Percentiles rank a stretch among this genome's conserved stretches.
These are phyloP conservation scores for Ceratorhiza oryzae-sativae DNA, from an alignment of 1,284 basidiomycete species.

Conservation along the genomic window DNA sequence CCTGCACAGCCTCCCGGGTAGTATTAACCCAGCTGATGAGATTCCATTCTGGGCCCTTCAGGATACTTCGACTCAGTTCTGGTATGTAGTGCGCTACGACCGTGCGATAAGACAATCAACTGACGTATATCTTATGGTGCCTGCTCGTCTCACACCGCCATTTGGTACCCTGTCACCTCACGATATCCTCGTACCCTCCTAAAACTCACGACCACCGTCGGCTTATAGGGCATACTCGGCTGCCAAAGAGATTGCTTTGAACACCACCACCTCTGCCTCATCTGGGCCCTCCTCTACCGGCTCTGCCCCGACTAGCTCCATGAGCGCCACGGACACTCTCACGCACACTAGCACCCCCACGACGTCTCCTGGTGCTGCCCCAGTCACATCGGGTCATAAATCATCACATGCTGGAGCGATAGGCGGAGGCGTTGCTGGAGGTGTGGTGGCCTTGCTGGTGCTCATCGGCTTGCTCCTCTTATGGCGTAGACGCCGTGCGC, in stretches of 20 bases:
- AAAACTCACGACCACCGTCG: not conserved
- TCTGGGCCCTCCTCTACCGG: not conserved
- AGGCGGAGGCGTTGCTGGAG: constrained; percentile 32
- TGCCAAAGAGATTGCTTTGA: not conserved
- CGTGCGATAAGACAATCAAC: constrained; percentile 7
- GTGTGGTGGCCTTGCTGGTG: constrained; percentile 16
- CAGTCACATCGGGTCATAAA: constrained; percentile 11
- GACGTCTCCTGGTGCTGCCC: not conserved
- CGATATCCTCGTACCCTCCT: constrained; percentile 7
- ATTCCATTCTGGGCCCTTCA: constrained; percentile 24
- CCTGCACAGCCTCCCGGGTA: constrained; percentile 33
- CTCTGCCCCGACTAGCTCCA: not conserved
- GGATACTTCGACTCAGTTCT: constrained; percentile 31
- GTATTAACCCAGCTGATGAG: not conserved
- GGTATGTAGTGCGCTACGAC: constrained; percentile 23
- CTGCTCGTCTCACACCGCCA: constrained; percentile 9
- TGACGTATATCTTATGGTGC: constrained; percentile 26
- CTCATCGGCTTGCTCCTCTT: constrained; percentile 24
- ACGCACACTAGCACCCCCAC: constrained; percentile 11
- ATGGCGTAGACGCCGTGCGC: constrained; percentile 29
- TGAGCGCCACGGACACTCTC: constrained; percentile 17
- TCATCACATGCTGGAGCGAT: constrained; percentile 34
- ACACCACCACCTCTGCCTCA: not conserved
- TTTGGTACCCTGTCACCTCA: constrained; percentile 7
- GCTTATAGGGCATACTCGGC: constrained; percentile 16